A percentile compares a stretch with the other conserved stretches of the same genome.
These are phyloP conservation scores for Arthrobotrys iridis DNA, from an alignment of 2,329 filamentous ascomycete species.

Conservation along the genomic window DNA sequence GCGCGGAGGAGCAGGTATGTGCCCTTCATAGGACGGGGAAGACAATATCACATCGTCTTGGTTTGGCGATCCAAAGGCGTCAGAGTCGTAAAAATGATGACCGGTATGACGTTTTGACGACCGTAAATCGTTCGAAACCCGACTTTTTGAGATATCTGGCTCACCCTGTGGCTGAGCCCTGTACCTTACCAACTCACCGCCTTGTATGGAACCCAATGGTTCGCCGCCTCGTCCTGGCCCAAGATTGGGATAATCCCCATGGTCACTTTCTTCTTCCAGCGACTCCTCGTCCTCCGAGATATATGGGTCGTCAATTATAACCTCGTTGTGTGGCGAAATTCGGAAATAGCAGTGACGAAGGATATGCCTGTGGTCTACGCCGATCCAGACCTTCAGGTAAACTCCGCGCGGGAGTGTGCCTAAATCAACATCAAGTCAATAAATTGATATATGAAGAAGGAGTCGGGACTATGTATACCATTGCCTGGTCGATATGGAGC, in stretches of 20 bases:
- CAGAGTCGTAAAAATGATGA: background rate
- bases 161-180: background rate
- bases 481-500: constrained; percentile 2
- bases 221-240: background rate
- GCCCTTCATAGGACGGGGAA: background rate
- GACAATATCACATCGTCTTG: background rate
- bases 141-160: background rate
- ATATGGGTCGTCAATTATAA: background rate
- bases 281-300: background rate
- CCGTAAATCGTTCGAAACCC: background rate
- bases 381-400: constrained; percentile 2
- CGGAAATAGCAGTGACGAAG: constrained; percentile 1
- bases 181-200: background rate
- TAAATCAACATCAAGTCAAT: background rate
- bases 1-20: background rate
- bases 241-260: background rate
- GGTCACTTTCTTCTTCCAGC: background rate
- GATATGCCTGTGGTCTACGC: background rate
- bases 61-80: background rate
- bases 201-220: background rate
- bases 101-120: background rate
- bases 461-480: background rate
- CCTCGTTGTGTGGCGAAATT: background rate
- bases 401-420: background rate
- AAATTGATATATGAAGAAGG: background rate